Evolutionary conservation across 148 eudicot species (phyloP).

Genomic region (Limonium bicolor): DNA sequence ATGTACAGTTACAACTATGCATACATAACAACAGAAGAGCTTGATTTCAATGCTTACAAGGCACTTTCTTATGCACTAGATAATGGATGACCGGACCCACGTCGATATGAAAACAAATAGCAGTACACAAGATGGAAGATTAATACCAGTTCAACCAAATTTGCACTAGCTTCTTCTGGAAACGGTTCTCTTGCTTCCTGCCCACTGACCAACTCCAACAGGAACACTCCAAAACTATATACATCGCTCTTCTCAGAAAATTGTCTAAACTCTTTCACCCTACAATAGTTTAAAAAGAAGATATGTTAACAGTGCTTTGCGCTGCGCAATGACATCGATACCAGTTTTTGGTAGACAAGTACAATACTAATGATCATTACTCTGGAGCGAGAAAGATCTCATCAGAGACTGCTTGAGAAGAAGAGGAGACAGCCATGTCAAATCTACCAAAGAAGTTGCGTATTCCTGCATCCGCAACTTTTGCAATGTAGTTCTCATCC

Average conservation of each 20-base stretch:
- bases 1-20: background rate
- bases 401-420: constrained; percentile 60
- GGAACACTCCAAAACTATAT: constrained; percentile 80
- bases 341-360: background rate
- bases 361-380: constrained; percentile 35
- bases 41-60: too few relatives aligned
- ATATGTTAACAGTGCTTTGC: background rate
- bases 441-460: constrained; percentile 73
- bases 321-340: too few relatives aligned
- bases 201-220: constrained; percentile 76
- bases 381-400: constrained; percentile 86
- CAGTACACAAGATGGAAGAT: background rate
- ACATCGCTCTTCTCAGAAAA: constrained; percentile 89
- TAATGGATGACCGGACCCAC: too few relatives aligned
- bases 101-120: constrained; percentile 1
- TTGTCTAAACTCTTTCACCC: constrained; percentile 82
- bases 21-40: too few relatives aligned
- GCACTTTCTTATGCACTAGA: too few relatives aligned
- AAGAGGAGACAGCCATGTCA: constrained; percentile 72
- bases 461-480: constrained; percentile 95
- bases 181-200: constrained; percentile 53
- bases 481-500: constrained; percentile 93
- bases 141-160: constrained; percentile 70
- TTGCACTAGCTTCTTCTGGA: constrained; percentile 36
- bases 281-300: constrained; percentile 16